A percentile compares a stretch with the other conserved stretches of the same genome.
These are phyloP conservation scores for Annulohypoxylon nitens DNA, from an alignment of 495 filamentous ascomycete species.

Conservation along the genomic window DNA sequence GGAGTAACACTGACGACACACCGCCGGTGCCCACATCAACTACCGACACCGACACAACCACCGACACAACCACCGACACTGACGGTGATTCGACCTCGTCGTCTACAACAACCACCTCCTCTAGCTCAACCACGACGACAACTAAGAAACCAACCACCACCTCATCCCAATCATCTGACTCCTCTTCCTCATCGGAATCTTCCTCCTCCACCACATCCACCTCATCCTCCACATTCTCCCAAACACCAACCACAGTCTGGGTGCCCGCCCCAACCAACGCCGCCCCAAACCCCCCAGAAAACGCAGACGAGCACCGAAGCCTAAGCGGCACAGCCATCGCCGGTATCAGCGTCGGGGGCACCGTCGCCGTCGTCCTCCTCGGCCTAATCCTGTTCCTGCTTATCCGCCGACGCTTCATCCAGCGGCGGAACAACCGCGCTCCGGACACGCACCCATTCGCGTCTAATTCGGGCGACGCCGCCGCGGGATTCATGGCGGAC, in stretches of 20 bases:
- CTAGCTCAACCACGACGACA: too few species aligned
- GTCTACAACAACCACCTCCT: neutral
- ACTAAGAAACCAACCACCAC: neutral
- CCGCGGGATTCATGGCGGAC: constrained; percentile 30
- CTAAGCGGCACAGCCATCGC: constrained; percentile 24
- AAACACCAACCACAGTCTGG: neutral
- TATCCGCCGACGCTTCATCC: constrained; percentile 38
- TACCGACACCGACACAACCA: neutral
- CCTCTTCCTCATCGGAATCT: neutral
- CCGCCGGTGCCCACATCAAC: neutral
- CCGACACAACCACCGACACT: neutral
- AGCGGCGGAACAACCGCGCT: constrained; percentile 23
- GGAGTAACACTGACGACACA: neutral
- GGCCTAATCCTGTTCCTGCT: constrained; percentile 24
- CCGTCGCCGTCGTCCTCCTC: constrained; percentile 12
- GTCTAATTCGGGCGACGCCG: neutral
- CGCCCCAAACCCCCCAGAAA: neutral
- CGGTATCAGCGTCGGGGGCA: constrained; percentile 41
- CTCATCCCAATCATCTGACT: too few species aligned
- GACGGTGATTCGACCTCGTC: neutral
- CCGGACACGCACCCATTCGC: neutral
- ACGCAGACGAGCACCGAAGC: neutral
- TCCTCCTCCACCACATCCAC: neutral
- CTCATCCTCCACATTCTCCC: neutral
- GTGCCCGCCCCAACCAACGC: neutral